Conservation (phyloP, 306 rosid species). For the Herpetospermum pedunculosum region DNA sequence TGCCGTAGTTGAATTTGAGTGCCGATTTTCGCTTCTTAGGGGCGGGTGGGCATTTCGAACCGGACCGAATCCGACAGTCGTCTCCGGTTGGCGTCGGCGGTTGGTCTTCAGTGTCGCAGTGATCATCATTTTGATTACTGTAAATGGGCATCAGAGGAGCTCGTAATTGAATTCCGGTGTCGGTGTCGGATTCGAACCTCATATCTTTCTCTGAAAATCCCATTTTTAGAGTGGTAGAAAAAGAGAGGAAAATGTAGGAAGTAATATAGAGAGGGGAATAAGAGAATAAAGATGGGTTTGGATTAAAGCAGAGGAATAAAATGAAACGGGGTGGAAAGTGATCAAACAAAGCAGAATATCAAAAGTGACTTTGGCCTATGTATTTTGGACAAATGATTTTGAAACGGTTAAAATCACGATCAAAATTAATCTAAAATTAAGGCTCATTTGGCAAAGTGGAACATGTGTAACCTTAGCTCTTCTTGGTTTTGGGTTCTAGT, state of each 20-base stretch:
- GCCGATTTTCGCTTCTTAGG: constrained; percentile 64
- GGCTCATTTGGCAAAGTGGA: too few species aligned
- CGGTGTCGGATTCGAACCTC: constrained; percentile 30
- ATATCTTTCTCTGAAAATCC: constrained; percentile 44
- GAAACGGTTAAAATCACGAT: too few species aligned
- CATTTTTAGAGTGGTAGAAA: constrained; percentile 23
- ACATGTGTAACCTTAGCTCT: too few species aligned
- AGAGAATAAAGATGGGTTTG: constrained; percentile 22
- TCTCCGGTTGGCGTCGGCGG: constrained; percentile 64
- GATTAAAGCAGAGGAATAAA: constrained; percentile 19
- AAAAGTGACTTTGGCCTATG: constrained; percentile 2
- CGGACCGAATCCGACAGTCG: constrained; percentile 41
- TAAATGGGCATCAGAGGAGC: constrained; percentile 53
- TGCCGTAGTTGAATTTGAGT: constrained; percentile 39
- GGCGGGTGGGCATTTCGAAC: constrained; percentile 66
- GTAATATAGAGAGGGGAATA: constrained; percentile 20
- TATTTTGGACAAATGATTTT: too few species aligned
- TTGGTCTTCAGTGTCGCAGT: constrained; percentile 3
- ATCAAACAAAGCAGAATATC: constrained; percentile 9
- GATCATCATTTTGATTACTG: constrained; percentile 16
- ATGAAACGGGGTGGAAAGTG: constrained; percentile 42
- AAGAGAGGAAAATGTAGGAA: neutral
- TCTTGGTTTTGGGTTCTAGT: too few species aligned
- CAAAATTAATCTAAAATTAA: too few species aligned
- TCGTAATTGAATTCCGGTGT: constrained; percentile 44